A percentile compares a stretch with the other conserved stretches of the same genome.
phyloP scores from a whole-genome alignment of 345 rosid species.

The Trapa incisa region DNA sequence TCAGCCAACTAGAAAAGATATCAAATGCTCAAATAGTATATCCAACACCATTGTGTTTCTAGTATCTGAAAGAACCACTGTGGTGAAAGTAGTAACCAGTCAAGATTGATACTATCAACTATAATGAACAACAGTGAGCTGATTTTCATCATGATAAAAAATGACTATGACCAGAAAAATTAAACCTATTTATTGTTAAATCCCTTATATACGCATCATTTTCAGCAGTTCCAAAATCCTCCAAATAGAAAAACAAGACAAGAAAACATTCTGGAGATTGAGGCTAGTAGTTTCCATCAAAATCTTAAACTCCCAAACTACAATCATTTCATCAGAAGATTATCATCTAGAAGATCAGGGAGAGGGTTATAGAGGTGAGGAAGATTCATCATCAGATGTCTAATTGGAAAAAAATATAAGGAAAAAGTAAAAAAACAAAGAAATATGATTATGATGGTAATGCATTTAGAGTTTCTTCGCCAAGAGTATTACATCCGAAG shows the following conservation, averaged over 20 bases:
- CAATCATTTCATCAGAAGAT: neutral
- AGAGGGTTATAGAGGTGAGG: neutral
- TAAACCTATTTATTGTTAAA: conserved; percentile 83
- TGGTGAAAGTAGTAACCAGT: neutral
- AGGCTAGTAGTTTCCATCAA: neutral
- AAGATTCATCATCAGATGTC: neutral
- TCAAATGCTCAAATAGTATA: neutral
- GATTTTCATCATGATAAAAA: neutral
- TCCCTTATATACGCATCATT: conserved; percentile 92
- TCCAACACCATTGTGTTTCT: neutral
- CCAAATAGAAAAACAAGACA: conserved; percentile 1
- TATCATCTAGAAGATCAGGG: neutral
- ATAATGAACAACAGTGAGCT: neutral
- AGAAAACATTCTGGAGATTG: neutral
- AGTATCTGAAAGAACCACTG: neutral
- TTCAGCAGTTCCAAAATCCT: conserved; percentile 88
- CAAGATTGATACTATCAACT: neutral
- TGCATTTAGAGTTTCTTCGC: neutral
- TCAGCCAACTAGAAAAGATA: neutral
- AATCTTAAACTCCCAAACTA: neutral
- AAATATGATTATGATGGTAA: neutral
- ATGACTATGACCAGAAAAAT: neutral
- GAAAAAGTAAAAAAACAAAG: neutral
- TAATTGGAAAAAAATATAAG: neutral
- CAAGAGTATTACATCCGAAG: neutral